phyloP scores from a whole-genome alignment of 345 rosid genomes.

The Boechera divaricarpa region DNA sequence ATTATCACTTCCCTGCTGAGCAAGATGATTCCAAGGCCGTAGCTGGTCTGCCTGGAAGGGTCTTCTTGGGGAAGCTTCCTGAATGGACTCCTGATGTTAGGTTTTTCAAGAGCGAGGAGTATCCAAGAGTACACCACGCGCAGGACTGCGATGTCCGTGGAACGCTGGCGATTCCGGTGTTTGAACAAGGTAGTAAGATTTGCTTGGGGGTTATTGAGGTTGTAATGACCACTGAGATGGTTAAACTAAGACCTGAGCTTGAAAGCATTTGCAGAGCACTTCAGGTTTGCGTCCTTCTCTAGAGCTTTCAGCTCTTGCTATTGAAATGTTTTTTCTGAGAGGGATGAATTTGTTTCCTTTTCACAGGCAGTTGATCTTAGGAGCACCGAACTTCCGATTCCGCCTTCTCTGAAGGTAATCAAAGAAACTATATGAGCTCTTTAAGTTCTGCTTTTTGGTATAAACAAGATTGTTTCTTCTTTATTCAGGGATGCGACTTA shows the following conservation, averaged over 20 bases:
- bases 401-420: slow-evolving; percentile 56
- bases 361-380: slow-evolving; percentile 87
- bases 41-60: slow-evolving; percentile 84
- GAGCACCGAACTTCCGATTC: slow-evolving; percentile 56
- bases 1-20: slow-evolving; percentile 77
- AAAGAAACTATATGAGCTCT: slow-evolving; percentile 13
- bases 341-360: not conserved
- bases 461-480: slow-evolving; percentile 30
- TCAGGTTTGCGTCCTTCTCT: slow-evolving; percentile 61
- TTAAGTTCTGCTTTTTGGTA: slow-evolving; percentile 17
- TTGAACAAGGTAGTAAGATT: slow-evolving; percentile 79
- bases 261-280: slow-evolving; percentile 87
- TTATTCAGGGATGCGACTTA: slow-evolving; percentile 53
- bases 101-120: slow-evolving; percentile 86
- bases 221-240: slow-evolving; percentile 75
- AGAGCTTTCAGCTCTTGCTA: slow-evolving; percentile 13
- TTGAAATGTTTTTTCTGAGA: not conserved
- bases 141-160: slow-evolving; percentile 79
- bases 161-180: slow-evolving; percentile 87
- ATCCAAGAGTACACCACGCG: slow-evolving; percentile 75
- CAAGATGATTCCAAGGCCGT: slow-evolving; percentile 64
- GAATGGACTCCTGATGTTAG: slow-evolving; percentile 99
- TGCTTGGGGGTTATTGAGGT: slow-evolving; percentile 95
- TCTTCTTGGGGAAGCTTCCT: slow-evolving; percentile 79
- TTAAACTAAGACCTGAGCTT: slow-evolving; percentile 71